Evolutionary conservation across 2,329 filamentous ascomycete genomes (phyloP), one percentile per base, ranked within the genome.

Genomic region (Microcyclospora tardicrescens): DNA sequence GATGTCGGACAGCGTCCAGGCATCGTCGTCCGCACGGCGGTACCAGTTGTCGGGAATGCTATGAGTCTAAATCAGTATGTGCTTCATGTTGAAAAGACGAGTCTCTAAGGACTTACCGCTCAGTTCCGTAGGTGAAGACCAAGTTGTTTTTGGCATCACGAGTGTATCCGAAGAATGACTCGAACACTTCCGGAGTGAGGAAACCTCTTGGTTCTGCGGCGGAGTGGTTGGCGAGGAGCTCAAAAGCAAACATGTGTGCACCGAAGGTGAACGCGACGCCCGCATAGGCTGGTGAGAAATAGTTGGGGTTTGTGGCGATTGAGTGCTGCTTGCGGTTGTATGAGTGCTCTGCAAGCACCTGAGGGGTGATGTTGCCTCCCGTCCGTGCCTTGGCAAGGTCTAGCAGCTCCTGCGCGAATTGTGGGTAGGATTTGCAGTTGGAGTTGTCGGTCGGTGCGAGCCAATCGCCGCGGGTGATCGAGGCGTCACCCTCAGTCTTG

Each of bases 191-290:
- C 16, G 39, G 44, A 14, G 46, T 45, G 10, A 52, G 36, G 40
- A 50, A 39, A 16, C 50, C 50, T 11, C 44, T 39, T 10, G 50
- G 50, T 8, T 51, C 28, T 27, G 45, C 45, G 8, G 48, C 45
- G 15, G 48, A 50, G 48, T 51, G 50, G 39, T 52, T 52, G 34
- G 48, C 45, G 5, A 52, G 33, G 10, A 52, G 40, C 28, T 46
- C 40, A 16, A 40, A 48, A 14, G 49, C 46, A 37, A 52, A 52
- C 49, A 52, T 52, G 43, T 52, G 49, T 5, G 49, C 49, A 19
- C 49, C 49, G 37, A 52, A 52, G 34, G 49, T 52, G 48, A 52
- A 52, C 10, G 49, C 49, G 14, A 52, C 43, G 36, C 49, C 49
- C 10, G 49, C 46, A 35, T 52, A 52, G 12, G 46, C 38, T 8